phyloP scores from a whole-genome alignment of 352 stramenopile species.

The Globisporangium polare region DNA sequence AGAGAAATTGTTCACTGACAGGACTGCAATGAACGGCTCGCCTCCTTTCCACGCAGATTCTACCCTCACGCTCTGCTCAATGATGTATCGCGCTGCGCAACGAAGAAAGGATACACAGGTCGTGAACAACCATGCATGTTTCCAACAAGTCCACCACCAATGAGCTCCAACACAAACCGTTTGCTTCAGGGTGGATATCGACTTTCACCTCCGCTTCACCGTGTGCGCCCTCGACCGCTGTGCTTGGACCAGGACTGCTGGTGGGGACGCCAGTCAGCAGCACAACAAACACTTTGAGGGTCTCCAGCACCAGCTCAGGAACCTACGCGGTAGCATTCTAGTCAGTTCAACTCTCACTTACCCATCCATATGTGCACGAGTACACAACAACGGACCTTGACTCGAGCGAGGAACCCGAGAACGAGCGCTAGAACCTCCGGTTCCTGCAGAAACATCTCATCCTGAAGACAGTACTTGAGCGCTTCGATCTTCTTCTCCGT shows the following conservation, averaged over 20 bases:
- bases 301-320: slow-evolving; percentile 33
- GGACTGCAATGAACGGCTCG: slow-evolving; percentile 28
- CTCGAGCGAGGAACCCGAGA: slow-evolving; percentile 38
- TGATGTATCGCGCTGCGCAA: slow-evolving; percentile 34
- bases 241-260: neutral
- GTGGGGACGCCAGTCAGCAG: slow-evolving; percentile 19
- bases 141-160: slow-evolving; percentile 1
- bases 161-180: slow-evolving; percentile 23
- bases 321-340: slow-evolving; percentile 11
- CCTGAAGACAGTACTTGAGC: slow-evolving; percentile 40
- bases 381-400: slow-evolving; percentile 34
- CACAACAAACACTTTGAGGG: slow-evolving; percentile 22
- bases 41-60: slow-evolving; percentile 42
- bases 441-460: slow-evolving; percentile 58
- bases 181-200: slow-evolving; percentile 31
- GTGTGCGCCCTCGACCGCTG: neutral
- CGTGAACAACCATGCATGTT: too few species aligned
- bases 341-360: neutral
- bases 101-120: neutral
- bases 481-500: slow-evolving; percentile 57
- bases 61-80: slow-evolving; percentile 24
- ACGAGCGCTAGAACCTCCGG: slow-evolving; percentile 48
- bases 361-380: neutral
- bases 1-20: neutral
- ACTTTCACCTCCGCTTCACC: neutral